phyloP scores from a whole-genome alignment of 257 asterid genomes.

The Solanum appendiculatum region DNA sequence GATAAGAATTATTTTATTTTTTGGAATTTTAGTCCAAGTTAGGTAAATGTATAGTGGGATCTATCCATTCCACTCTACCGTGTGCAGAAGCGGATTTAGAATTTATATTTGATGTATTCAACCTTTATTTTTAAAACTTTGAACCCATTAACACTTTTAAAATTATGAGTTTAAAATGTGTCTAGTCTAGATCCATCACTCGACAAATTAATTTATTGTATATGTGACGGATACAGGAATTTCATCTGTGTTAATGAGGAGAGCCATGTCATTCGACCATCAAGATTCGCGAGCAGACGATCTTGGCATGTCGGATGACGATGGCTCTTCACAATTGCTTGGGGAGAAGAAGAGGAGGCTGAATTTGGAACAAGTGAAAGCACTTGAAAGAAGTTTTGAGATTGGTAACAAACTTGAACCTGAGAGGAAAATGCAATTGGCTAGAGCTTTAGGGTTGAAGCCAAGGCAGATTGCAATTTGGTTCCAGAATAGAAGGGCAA shows the following conservation, averaged over 20 bases:
- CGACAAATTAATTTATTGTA: background rate
- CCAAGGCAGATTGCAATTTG: slow-evolving; percentile 83
- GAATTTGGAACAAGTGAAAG: slow-evolving; percentile 71
- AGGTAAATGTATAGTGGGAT: background rate
- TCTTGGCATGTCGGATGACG: slow-evolving; percentile 61
- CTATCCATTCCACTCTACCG: too few relatives aligned
- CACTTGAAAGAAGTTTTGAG: slow-evolving; percentile 77
- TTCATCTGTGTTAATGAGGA: slow-evolving; percentile 50
- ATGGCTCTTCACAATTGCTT: slow-evolving; percentile 30
- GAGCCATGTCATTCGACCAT: slow-evolving; percentile 57
- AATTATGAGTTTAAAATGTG: background rate
- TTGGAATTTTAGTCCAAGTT: background rate
- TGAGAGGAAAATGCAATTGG: slow-evolving; percentile 71
- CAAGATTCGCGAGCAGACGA: slow-evolving; percentile 21
- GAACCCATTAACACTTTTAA: background rate
- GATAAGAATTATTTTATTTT: background rate
- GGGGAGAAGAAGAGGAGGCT: slow-evolving; percentile 84
- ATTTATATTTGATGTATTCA: background rate
- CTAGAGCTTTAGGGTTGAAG: slow-evolving; percentile 62
- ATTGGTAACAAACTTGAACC: slow-evolving; percentile 71
- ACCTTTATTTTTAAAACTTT: background rate
- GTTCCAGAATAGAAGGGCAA: slow-evolving; percentile 87
- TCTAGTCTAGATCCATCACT: background rate
- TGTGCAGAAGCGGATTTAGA: background rate
- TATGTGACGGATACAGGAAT: slow-evolving; percentile 24